Evolutionary conservation across 1,284 basidiomycete genomes (phyloP).

Genomic region (Ustilago curta): DNA sequence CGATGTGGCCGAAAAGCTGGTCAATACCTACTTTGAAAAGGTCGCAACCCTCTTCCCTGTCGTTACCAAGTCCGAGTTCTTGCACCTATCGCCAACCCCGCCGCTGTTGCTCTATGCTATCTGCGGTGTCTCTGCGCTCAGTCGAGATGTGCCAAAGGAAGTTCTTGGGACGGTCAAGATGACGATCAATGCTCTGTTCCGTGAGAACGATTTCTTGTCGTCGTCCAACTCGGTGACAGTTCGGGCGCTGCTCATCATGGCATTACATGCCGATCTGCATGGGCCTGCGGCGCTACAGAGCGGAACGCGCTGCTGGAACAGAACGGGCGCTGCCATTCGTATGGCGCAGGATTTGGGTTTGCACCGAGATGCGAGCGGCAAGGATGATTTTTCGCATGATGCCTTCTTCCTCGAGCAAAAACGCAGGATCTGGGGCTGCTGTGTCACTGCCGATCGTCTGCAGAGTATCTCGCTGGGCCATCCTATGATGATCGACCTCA

Average conservation of each 20-base stretch:
- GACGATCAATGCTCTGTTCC: conserved; percentile 75
- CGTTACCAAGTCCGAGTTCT: conserved; percentile 86
- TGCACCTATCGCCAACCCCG: conserved; percentile 77
- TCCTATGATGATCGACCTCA: conserved; percentile 63
- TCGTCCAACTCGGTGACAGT: conserved; percentile 87
- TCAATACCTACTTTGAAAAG: conserved; percentile 90
- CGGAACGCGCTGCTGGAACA: conserved; percentile 68
- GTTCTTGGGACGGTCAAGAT: conserved; percentile 87
- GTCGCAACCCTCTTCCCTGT: conserved; percentile 87
- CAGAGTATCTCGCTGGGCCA: conserved; percentile 61
- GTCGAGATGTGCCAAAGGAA: conserved; percentile 82
- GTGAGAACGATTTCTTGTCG: conserved; percentile 88
- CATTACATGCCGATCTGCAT: conserved; percentile 76
- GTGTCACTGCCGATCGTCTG: conserved; percentile 62
- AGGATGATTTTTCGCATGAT: conserved; percentile 58
- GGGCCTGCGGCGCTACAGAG: conserved; percentile 67
- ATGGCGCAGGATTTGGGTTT: conserved; percentile 66
- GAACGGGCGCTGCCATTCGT: conserved; percentile 62
- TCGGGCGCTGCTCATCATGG: conserved; percentile 85
- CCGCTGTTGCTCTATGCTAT: conserved; percentile 90
- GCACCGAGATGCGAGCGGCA: conserved; percentile 61
- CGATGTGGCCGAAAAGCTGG: conserved; percentile 75
- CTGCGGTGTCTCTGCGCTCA: conserved; percentile 87
- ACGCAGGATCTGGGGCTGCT: conserved; percentile 64
- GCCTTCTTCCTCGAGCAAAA: conserved; percentile 64